Evolutionary conservation across 352 stramenopile species (phyloP).

Genomic region (Phytophthora citricola): DNA sequence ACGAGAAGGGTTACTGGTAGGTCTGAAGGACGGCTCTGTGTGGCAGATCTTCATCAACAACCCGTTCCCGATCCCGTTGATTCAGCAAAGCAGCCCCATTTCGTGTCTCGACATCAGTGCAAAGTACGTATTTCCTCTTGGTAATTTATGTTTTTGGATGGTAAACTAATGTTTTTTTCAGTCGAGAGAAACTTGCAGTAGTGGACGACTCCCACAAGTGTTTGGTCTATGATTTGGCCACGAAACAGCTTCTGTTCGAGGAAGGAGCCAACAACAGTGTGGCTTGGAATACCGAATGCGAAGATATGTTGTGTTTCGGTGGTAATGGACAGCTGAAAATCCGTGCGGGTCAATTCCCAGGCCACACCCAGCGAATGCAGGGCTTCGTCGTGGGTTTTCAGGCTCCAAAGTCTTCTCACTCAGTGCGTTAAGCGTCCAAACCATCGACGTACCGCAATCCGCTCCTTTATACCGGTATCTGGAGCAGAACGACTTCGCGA

Average conservation of each 20-base stretch:
- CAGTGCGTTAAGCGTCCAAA: constrained; percentile 86
- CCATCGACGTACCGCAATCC: constrained; percentile 92
- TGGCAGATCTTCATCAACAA: constrained; percentile 96
- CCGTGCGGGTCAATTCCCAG: constrained; percentile 89
- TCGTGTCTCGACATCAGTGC: constrained; percentile 91
- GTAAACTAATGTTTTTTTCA: constrained; percentile 29
- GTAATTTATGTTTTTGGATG: neutral
- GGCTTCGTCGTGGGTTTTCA: constrained; percentile 93
- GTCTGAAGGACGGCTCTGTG: constrained; percentile 91
- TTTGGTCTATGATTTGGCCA: constrained; percentile 92
- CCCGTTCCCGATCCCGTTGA: constrained; percentile 93
- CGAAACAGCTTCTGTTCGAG: constrained; percentile 91
- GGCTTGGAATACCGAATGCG: constrained; percentile 94
- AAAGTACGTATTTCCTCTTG: constrained; percentile 55
- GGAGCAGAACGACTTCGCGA: constrained; percentile 88
- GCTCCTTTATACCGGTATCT: constrained; percentile 90
- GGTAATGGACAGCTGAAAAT: constrained; percentile 91
- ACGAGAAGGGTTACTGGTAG: constrained; percentile 91
- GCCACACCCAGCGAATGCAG: constrained; percentile 90
- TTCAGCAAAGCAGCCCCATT: constrained; percentile 87
- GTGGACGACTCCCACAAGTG: constrained; percentile 92
- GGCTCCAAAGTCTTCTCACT: constrained; percentile 94
- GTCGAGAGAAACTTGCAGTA: constrained; percentile 89
- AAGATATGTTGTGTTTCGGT: constrained; percentile 95
- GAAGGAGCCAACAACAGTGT: constrained; percentile 89